Evolutionary conservation across 495 filamentous ascomycete species (phyloP), one percentile per base, ranked within the genome.

Genomic region (Immersiella caudata): DNA sequence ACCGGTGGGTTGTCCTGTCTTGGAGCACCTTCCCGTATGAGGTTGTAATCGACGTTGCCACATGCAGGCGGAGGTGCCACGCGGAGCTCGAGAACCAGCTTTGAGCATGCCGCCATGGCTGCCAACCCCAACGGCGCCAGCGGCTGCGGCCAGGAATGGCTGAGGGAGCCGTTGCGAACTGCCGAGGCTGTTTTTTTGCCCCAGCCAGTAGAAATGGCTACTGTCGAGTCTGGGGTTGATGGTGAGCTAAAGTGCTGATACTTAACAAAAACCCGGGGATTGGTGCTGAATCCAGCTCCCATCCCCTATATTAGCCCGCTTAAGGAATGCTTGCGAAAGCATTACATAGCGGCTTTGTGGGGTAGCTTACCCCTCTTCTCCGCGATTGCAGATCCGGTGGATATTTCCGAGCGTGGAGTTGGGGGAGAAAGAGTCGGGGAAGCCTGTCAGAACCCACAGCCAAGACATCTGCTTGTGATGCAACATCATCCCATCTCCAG

Each of bases 311-410:
- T 36, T 25, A 33, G 16, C 36, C 60, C 35, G 33, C 24, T 65
- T 57, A 35, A 65, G 63, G 63, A 65, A 65, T 46, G 55, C 63
- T 65, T 65, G 63, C 63, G 63, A 65, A 33, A 33, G 18, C 52
- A 22, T 35, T 27, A 40, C 21, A 36, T 50, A 62, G 9, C 35
- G 33, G 60, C 22, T 40, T 62, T 24, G 60, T 46, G 40, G 40
- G 40, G 40, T 46, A 46, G 14, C 40, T 59, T 6, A 2, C 9
- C 6, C 18, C 8, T 3, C 26, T 33, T n/a, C 56, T 33, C 56
- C 56, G 16, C 24, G 12, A 8, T 8, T 59, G 56, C 56, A 27
- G 56, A 59, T 59, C 56, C 26, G 56, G 56, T 22, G 52, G 25
- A 12, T 26, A n/a, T 7, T 26, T 59, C 26, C 56, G 5, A 12